These are phyloP conservation scores for Coemansia sp. DNA, from an alignment of 192 early-diverging fungal genomes.

Conservation along the genomic window DNA sequence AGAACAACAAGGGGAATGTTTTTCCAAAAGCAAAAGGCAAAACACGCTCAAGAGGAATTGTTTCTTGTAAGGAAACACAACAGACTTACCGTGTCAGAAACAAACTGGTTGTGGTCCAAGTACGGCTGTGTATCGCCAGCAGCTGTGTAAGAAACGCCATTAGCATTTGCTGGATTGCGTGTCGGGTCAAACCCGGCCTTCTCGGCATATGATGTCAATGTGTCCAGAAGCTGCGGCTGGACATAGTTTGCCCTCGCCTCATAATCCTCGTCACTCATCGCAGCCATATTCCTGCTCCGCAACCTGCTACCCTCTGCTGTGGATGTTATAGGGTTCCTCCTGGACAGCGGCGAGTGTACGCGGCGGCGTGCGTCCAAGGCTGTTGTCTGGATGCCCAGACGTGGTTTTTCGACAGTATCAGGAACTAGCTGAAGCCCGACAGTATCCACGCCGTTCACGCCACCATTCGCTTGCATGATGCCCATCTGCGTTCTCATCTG, in stretches of 20 bases:
- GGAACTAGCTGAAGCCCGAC: background rate
- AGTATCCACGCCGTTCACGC: background rate
- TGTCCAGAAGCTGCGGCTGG: constrained; percentile 21
- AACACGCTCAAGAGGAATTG: background rate
- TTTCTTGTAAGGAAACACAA: background rate
- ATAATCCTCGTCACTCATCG: constrained; percentile 35
- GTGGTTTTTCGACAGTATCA: background rate
- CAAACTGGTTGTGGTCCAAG: constrained; percentile 13
- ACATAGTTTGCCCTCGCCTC: constrained; percentile 32
- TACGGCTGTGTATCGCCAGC: constrained; percentile 4
- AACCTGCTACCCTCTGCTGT: constrained; percentile 35
- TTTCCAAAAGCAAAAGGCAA: background rate
- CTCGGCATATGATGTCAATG: constrained; percentile 22
- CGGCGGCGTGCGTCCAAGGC: constrained; percentile 23
- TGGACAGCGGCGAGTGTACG: constrained; percentile 14
- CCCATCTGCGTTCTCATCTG: background rate
- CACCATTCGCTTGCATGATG: background rate
- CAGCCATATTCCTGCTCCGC: constrained; percentile 22
- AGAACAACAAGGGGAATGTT: background rate
- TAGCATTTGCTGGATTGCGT: background rate
- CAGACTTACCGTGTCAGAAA: constrained; percentile 38
- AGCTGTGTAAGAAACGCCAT: constrained; percentile 1
- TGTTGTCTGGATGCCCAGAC: background rate
- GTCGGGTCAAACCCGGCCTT: constrained; percentile 21
- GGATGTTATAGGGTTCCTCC: constrained; percentile 13